A percentile compares a stretch with the other conserved stretches of the same genome.
Evolutionary conservation across 2,329 filamentous ascomycete genomes (phyloP).

Genomic region (Pseudopithomyces maydicus): DNA sequence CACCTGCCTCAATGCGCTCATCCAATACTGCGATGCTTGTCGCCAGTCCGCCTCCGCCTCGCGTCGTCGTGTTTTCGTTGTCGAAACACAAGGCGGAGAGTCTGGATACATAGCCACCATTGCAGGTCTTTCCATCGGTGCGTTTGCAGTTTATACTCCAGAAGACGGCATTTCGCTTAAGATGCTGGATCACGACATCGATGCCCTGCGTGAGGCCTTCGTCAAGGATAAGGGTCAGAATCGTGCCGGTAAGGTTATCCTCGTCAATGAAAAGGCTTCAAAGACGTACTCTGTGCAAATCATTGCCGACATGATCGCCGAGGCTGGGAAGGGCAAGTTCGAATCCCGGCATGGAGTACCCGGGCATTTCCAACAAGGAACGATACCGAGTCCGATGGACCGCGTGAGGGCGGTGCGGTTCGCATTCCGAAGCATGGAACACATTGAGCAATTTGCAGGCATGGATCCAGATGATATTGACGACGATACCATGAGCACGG

Average conservation of each 20-base stretch:
- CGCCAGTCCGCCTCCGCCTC: constrained; percentile 95
- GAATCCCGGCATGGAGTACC: constrained; percentile 78
- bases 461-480: constrained; percentile 70
- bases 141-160: constrained; percentile 91
- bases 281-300: constrained; percentile 88
- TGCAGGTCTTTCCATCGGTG: constrained; percentile 88
- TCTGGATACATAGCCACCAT: constrained; percentile 94
- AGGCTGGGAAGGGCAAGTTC: constrained; percentile 89
- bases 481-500: constrained; percentile 72
- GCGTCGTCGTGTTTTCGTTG: constrained; percentile 91
- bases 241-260: constrained; percentile 87
- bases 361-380: constrained; percentile 50
- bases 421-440: constrained; percentile 92
- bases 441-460: constrained; percentile 77
- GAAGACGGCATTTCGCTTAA: constrained; percentile 94
- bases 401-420: constrained; percentile 88
- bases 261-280: constrained; percentile 95
- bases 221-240: constrained; percentile 83
- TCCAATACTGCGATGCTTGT: constrained; percentile 95
- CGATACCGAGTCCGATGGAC: constrained; percentile 85
- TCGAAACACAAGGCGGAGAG: constrained; percentile 94
- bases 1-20: constrained; percentile 93
- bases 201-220: constrained; percentile 86
- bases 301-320: constrained; percentile 93
- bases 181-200: constrained; percentile 90